Conservation (phyloP, 2,329 filamentous ascomycete species). For the Penicillium sp. region DNA sequence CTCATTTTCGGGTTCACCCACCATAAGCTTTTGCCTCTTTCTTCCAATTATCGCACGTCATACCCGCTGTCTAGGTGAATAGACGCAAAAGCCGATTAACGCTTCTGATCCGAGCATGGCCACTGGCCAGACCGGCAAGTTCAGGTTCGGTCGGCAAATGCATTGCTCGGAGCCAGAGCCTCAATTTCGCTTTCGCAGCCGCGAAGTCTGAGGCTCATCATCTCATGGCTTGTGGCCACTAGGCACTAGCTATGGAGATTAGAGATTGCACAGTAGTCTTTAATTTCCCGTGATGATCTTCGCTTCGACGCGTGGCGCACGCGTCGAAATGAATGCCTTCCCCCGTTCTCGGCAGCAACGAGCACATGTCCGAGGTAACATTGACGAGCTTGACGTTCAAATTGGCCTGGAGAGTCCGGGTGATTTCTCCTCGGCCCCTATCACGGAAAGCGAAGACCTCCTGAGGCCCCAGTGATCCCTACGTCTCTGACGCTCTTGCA, state of each 20-base stretch:
- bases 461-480: background rate
- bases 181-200: background rate
- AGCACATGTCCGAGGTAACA: background rate
- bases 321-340: background rate
- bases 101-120: background rate
- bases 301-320: background rate
- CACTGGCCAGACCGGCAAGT: background rate
- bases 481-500: background rate
- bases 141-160: background rate
- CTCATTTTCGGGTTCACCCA: constrained; percentile 1
- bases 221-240: too few relatives aligned
- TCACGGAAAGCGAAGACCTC: background rate
- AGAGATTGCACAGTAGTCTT: too few relatives aligned
- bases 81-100: background rate
- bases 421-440: background rate
- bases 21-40: constrained; percentile 1
- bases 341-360: background rate
- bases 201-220: background rate
- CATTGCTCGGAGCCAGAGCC: background rate
- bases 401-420: background rate
- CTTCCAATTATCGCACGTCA: background rate
- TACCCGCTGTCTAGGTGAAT: background rate
- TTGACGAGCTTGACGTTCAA: background rate
- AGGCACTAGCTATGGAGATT: too few relatives aligned
- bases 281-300: background rate